Base-by-base conservation (phyloP, 164 flowering plant species). In the Hamamelis virginiana region DNA sequence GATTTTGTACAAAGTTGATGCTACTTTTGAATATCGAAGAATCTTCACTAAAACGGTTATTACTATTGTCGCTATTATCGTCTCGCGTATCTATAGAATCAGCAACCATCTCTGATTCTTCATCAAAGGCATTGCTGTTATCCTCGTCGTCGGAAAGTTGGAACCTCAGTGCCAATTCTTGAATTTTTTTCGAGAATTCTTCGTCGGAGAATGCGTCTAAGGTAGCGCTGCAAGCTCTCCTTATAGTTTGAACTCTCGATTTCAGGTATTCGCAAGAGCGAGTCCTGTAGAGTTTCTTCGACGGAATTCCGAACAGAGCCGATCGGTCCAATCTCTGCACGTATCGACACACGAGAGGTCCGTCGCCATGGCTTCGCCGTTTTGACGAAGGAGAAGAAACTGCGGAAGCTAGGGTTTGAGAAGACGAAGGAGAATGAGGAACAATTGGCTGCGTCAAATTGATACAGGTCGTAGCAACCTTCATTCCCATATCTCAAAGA, bases 151-250 rank as follows among this genome's bases (percentile, higher is more conserved):
- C 79, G 0, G 82, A 69, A 9, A 83, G 26, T 18, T 86, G 79
- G 74, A 91, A 88, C 41, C 72, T 82, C 5, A 71, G 50, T 0
- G 91, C 86, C 64, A 89, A 68, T 45, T 91, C 93, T 18, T 84
- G 83, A 68, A 91, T 78, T 50, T 76, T 62, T 72, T 73, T 78
- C 0, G 86, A 79, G 66, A 89, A 89, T 41, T 88, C 95, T 50
- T 91, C 92, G 51, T 93, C 97, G 13, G 92, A 83, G 59, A 80
- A 88, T 1, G 84, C 76, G 44, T 84, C 87, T 12, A 82, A 72
- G 53, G 72, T 80, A 1, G 87, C 87, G 55, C 86, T 82, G 71
- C 74, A 71, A 33, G 85, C 79, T 69, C 90, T 69, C 27, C 69
- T 77, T 13, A 89, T 48, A 2, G 74, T 53, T 8, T 47, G 74